A percentile compares a stretch with the other conserved stretches of the same genome.
Conservation (phyloP, 2,329 filamentous ascomycete genomes). For the Dendrostoma leiphaemia region DNA sequence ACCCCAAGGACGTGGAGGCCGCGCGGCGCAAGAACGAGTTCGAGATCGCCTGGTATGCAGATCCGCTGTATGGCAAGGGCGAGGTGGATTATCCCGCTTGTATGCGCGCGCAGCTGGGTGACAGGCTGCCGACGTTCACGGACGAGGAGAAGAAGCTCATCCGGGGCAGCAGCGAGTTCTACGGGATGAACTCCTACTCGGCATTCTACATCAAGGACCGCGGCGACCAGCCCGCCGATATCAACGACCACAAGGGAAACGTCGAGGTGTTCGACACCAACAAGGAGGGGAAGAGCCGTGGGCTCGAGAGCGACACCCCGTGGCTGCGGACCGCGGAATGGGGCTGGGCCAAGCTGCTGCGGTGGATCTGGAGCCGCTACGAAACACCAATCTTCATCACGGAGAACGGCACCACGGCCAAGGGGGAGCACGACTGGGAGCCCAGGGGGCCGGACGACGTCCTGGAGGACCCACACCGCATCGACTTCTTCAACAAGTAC, state of each 20-base stretch:
- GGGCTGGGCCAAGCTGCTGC: slow-evolving; percentile 36
- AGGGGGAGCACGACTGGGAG: slow-evolving; percentile 34
- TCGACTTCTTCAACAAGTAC: slow-evolving; percentile 38
- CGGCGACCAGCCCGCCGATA: slow-evolving; percentile 30
- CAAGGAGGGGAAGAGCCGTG: slow-evolving; percentile 30
- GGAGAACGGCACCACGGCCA: slow-evolving; percentile 40
- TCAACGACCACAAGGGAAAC: slow-evolving; percentile 39
- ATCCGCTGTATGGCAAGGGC: slow-evolving; percentile 35
- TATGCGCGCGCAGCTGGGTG: slow-evolving; percentile 38
- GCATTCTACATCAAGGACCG: slow-evolving; percentile 36
- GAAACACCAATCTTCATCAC: slow-evolving; percentile 40
- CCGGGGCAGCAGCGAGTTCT: slow-evolving; percentile 36
- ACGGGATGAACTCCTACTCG: slow-evolving; percentile 44
- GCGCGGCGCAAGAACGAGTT: slow-evolving; percentile 39
- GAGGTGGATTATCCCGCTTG: slow-evolving; percentile 37
- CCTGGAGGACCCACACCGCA: slow-evolving; percentile 35
- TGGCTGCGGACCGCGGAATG: slow-evolving; percentile 38
- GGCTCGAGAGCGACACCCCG: slow-evolving; percentile 35
- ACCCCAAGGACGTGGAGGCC: slow-evolving; percentile 34
- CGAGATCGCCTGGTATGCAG: slow-evolving; percentile 41
- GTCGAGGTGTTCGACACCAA: slow-evolving; percentile 35
- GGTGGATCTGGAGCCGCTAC: slow-evolving; percentile 40
- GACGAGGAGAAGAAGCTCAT: slow-evolving; percentile 37
- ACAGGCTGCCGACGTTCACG: slow-evolving; percentile 36
- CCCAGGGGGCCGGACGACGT: slow-evolving; percentile 30